Evolutionary conservation across 257 asterid species (phyloP), one percentile per base, ranked within the genome.

Genomic region (Forsythia suspensa): DNA sequence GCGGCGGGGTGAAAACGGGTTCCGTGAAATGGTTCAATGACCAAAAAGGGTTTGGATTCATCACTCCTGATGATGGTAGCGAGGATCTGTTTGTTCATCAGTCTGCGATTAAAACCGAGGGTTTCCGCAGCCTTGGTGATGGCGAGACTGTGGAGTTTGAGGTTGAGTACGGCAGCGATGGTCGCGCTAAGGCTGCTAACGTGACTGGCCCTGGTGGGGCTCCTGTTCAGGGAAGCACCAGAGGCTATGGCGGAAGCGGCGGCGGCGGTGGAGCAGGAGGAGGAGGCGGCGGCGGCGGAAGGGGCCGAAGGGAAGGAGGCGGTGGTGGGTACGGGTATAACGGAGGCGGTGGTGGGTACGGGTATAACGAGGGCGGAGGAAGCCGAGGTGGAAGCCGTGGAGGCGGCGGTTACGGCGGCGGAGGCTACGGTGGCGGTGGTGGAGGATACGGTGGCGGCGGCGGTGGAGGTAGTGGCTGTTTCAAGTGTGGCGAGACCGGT

Each of bases 41-140:
- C 66, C 94, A 90, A 36, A 94, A 92, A 52, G 98, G 98, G 0
- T 94, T 86, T 40, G 98, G 98, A 0, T 94, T 94, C 82, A 92
- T 94, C 74, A 92, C 97, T 10, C 98, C 98, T 6, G 90, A 87
- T 0, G 97, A 91, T 51, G 98, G 97, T 3, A 80, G 83, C 77
- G 97, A 92, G 11, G 98, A 94, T 84, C 93, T 92, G 18, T 94
- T 94, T 57, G 98, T 94, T 0, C 98, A 94, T 8, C 97, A 91
- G 37, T 89, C 97, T 0, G 91, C 92, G 16, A 90, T 94, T 88
- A 90, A 90, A 82, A 76, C 92, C 2, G 92, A 88, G n/a, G 96
- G 94, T 0, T 90, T 87, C 81, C 89, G 95, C 67, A 85, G 90
- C 86, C 89, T 94, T 57, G 92, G 90, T 5, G 97, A 91, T 18